phyloP scores from a whole-genome alignment of 2,329 filamentous ascomycete genomes.

The Fusarium gaditjirri region DNA sequence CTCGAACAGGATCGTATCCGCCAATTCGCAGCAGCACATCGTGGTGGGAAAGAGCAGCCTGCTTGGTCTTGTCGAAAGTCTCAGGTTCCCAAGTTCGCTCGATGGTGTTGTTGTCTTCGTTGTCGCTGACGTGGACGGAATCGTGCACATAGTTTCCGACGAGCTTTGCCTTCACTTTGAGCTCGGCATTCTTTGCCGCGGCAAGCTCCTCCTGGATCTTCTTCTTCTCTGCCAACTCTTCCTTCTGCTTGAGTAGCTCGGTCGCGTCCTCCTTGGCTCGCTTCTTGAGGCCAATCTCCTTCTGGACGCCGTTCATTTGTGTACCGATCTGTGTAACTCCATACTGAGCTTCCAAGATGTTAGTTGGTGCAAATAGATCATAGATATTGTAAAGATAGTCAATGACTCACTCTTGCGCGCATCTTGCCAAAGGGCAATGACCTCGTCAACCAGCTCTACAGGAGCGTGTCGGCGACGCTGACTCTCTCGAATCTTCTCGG shows the following conservation, averaged over 20 bases:
- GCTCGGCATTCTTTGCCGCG: conserved; percentile 75
- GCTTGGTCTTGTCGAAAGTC: conserved; percentile 77
- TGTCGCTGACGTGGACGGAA: conserved; percentile 83
- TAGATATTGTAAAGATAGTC: neutral
- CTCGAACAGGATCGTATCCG: conserved; percentile 92
- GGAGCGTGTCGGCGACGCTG: conserved; percentile 84
- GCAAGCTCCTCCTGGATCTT: conserved; percentile 81
- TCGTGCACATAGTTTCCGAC: conserved; percentile 83
- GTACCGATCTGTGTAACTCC: conserved; percentile 81
- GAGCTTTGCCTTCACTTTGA: conserved; percentile 82
- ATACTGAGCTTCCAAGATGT: conserved; percentile 67
- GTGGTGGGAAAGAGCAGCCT: conserved; percentile 87
- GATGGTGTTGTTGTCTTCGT: conserved; percentile 87
- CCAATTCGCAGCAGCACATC: conserved; percentile 89
- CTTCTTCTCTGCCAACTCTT: conserved; percentile 81
- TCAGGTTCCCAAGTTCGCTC: conserved; percentile 85
- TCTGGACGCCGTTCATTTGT: conserved; percentile 89
- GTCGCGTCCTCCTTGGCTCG: conserved; percentile 92
- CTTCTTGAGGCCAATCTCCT: conserved; percentile 91
- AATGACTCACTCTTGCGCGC: conserved; percentile 72
- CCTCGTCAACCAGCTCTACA: conserved; percentile 88
- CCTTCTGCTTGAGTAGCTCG: conserved; percentile 82
- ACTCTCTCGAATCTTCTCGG: conserved; percentile 90
- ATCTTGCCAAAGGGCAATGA: conserved; percentile 87
- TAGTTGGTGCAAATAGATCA: conserved; percentile 9